Evolutionary conservation across 345 rosid genomes (phyloP).

Genomic region (Moringa oleifera): DNA sequence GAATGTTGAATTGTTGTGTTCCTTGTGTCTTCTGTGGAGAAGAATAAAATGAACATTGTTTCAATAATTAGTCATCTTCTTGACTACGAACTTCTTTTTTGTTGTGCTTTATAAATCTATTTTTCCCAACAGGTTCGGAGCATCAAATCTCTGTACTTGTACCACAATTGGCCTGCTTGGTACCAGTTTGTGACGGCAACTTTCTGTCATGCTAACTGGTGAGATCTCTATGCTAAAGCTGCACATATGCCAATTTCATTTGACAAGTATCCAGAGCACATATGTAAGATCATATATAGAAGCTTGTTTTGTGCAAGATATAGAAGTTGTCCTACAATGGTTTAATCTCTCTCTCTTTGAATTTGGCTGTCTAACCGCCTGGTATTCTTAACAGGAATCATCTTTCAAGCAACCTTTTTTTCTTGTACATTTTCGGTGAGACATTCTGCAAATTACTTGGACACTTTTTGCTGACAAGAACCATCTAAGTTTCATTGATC

Average conservation of each 20-base stretch:
- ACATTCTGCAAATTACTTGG: conserved; percentile 10
- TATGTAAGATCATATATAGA: neutral
- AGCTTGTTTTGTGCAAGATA: neutral
- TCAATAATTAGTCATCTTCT: too few species aligned
- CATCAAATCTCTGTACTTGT: conserved; percentile 66
- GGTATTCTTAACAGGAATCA: conserved; percentile 59
- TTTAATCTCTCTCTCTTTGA: neutral
- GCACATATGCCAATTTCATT: neutral
- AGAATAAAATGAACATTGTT: neutral
- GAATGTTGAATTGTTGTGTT: too few species aligned
- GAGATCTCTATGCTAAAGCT: conserved; percentile 25
- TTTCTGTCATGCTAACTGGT: conserved; percentile 94
- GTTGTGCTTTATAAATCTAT: too few species aligned
- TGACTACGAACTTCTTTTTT: neutral
- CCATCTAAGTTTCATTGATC: conserved; percentile 13
- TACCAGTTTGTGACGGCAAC: conserved; percentile 90
- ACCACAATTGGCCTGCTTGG: conserved; percentile 77
- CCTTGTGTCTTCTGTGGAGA: neutral
- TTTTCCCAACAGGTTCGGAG: conserved; percentile 34
- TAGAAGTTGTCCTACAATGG: too few species aligned
- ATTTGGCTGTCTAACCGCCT: conserved; percentile 6
- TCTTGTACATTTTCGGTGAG: conserved; percentile 94
- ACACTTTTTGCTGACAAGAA: neutral
- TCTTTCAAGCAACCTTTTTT: conserved; percentile 95
- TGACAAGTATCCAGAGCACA: neutral